A percentile compares a stretch with the other conserved stretches of the same genome.
phyloP scores from a whole-genome alignment of 2,329 filamentous ascomycete genomes.

The Cladosporium sp. region DNA sequence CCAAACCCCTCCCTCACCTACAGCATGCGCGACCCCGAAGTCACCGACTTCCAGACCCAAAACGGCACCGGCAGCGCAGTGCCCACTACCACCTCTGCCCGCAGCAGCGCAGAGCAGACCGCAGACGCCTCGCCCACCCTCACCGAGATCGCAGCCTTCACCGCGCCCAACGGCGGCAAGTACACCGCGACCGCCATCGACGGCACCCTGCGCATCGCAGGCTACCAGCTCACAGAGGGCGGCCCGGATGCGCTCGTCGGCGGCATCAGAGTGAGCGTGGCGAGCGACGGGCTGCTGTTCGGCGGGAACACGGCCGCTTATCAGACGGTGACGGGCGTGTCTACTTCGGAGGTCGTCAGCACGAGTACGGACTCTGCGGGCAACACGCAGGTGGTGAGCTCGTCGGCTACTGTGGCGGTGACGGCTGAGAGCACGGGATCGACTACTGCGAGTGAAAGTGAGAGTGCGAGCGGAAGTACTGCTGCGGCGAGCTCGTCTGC shows the following conservation, averaged over 20 bases:
- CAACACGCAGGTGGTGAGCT: conserved; percentile 4
- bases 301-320: conserved; percentile 7
- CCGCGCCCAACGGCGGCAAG: conserved; percentile 15
- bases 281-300: neutral
- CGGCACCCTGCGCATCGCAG: conserved; percentile 11
- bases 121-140: neutral
- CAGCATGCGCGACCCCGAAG: conserved; percentile 15
- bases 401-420: conserved; percentile 2
- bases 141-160: conserved; percentile 17
- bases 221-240: conserved; percentile 3
- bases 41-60: conserved; percentile 13
- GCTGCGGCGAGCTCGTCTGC: conserved; percentile 11
- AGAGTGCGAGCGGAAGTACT: conserved; percentile 1
- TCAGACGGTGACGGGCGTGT: neutral
- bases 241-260: conserved; percentile 17
- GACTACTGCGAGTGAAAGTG: neutral
- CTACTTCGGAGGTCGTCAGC: conserved; percentile 7
- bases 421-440: conserved; percentile 7
- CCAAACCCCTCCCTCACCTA: conserved; percentile 17
- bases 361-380: neutral
- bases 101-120: neutral
- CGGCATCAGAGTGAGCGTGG: conserved; percentile 12
- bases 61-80: conserved; percentile 3
- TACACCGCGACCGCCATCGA: conserved; percentile 10
- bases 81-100: neutral